phyloP scores from a whole-genome alignment of 345 rosid genomes.

The Crucihimalaya himalaica region DNA sequence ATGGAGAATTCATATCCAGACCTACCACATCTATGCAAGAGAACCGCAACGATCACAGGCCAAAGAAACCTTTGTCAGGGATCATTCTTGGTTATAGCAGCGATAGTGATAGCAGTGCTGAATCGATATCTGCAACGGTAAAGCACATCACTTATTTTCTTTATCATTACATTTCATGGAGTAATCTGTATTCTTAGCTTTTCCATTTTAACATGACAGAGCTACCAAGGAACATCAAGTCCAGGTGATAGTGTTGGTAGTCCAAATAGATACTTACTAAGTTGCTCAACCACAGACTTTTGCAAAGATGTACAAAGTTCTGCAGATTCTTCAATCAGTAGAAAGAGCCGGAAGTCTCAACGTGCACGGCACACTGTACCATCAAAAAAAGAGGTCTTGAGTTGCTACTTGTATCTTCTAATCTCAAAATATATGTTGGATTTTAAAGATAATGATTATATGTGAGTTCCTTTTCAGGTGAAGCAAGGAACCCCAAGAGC shows the following conservation, averaged over 20 bases:
- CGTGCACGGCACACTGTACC: not conserved
- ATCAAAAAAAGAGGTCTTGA: constrained; percentile 21
- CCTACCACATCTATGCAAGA: no score
- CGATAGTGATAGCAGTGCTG: constrained; percentile 11
- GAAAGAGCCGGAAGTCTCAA: not conserved
- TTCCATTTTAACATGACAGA: not conserved
- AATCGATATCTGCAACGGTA: constrained; percentile 15
- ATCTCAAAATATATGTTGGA: not conserved
- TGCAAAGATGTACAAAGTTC: no score
- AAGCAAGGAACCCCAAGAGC: not conserved
- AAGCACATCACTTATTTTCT: not conserved
- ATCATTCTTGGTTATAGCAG: not conserved
- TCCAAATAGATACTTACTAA: no score
- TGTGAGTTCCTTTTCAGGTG: constrained; percentile 19
- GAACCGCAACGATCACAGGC: no score
- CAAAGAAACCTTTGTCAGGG: not conserved
- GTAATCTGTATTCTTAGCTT: not conserved
- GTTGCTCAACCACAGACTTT: no score
- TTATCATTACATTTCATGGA: not conserved
- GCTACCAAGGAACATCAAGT: constrained; percentile 12
- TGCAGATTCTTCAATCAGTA: not conserved
- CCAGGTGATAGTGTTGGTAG: constrained; percentile 9
- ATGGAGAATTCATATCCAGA: no score
- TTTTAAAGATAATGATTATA: not conserved
- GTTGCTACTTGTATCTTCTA: not conserved